A percentile compares a stretch with the other conserved stretches of the same genome.
Evolutionary conservation across 768 basidiomycete genomes (phyloP).

Genomic region (Dacryopinax spathularia): DNA sequence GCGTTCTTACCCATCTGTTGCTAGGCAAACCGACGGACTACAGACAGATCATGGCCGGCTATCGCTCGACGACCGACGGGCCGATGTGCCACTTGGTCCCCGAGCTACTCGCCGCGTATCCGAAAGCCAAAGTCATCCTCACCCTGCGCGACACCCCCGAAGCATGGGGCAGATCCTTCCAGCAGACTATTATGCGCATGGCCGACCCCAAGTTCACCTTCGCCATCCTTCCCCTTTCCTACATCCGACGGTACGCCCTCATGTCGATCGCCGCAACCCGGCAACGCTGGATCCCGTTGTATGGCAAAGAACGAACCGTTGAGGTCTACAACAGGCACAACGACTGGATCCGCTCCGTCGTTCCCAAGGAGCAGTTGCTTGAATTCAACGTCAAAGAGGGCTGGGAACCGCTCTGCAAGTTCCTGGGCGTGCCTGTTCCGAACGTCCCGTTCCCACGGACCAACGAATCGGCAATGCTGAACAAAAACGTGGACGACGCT

Average conservation of each 20-base stretch:
- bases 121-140: constrained; percentile 2
- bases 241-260: neutral
- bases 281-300: neutral
- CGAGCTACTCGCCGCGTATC: neutral
- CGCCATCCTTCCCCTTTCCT: neutral
- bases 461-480: neutral
- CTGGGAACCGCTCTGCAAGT: constrained; percentile 6
- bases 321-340: constrained; percentile 2
- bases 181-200: neutral
- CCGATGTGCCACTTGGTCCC: neutral
- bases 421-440: neutral
- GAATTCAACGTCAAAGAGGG: constrained; percentile 5
- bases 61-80: neutral
- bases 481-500: neutral
- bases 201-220: neutral
- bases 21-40: neutral
- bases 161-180: neutral
- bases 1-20: neutral
- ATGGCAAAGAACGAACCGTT: neutral
- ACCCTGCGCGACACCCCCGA: neutral
- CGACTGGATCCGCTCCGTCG: neutral
- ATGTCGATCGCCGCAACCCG: neutral
- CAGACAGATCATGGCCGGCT: neutral
- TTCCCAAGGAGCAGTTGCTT: neutral
- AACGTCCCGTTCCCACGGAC: neutral